Base-by-base conservation (phyloP, 441 rosid genomes). In the Macaranga tanarius region DNA sequence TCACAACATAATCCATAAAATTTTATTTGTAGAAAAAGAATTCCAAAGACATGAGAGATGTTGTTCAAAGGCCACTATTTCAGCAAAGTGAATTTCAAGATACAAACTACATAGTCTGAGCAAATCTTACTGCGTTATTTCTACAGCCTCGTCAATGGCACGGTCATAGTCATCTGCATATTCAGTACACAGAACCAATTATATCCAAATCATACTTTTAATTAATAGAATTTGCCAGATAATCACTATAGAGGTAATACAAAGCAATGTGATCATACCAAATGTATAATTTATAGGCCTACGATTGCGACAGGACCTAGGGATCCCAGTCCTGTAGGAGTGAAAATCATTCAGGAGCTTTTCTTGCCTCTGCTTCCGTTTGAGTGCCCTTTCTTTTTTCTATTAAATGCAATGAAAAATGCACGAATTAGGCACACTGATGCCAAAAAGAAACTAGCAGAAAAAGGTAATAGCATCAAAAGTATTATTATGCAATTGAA, bases 141-240 rank as follows among this genome's bases (percentile, higher is more conserved):
- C 75, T 69, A 91, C 84, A 72, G 97, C 98, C 71, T 93, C 92
- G 20, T 80, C 76, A 72, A 91, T 87, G 65, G 89, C 88, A 52
- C 78, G 86, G 64, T 91, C 97, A 86, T 77, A 93, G 10, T 87
- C 92, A 62, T 90, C 98, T 91, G 87, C 80, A 84, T 67, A 75
- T 64, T 67, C 68, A 70, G 75, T 48, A 25, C 48, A 57, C 57
- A 42, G 25, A 73, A 58, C 26, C 8, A 45, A 38, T 66, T 54
- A 68, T 50, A 65, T 8, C 26, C 59, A 57, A 31, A 4, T 34
- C 23, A 7, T 55, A 0, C n/a, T 15, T 45, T 56, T 10, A 28
- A 45, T 45, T 7, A 16, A 22, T 16, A 34, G 25, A 10, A 8
- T 34, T 16, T 55, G 38, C 63, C 22, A 48, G 26, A 67, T 19